Base-by-base conservation (phyloP, 768 basidiomycete genomes). In the Russula ochroleuca region DNA sequence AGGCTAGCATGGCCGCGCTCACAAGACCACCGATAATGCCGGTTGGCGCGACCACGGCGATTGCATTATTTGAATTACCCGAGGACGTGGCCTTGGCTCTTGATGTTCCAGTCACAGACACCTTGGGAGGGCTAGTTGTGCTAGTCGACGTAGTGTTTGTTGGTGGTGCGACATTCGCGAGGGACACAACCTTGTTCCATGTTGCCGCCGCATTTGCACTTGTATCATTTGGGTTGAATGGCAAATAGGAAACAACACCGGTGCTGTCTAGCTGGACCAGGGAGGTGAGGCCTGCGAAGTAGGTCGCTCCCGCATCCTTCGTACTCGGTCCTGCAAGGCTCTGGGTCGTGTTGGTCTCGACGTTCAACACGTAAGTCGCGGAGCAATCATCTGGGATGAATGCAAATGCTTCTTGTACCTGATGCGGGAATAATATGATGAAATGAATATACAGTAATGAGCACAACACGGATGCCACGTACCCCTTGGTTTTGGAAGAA, bases 321-420 rank as follows among this genome's bases (percentile, higher is more conserved):
- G 75, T 74, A 0, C 79, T 69, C 1, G 90, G 89, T 33, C 83
- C 87, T 21, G 81, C 76, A 40, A 90, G 75, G 0, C 77, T 75
- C 64, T 82, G 77, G 2, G 90, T 90, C 9, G 81, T 80, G 75
- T 91, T 91, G 64, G 76, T 80, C 84, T 83, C 78, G 61, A 90
- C 86, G 70, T 90, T 85, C 72, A 90, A 76, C 53, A 92, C 80
- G 69, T 88, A 92, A n/a, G 86, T 85, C 25, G 78, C 78, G 19
- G 82, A 85, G 66, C 83, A 83, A 71, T 92, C 87, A 71, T 86
- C 80, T 21, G 91, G 90, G 63, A 92, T 79, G 75, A 85, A 93
- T 2, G 86, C 88, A 70, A 92, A 86, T 72, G 88, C 84, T 62
- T 85, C 78, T 68, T 90, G 88, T 15, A 86, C 84, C 80, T 86